Evolutionary conservation across 305 asterid species (phyloP).

Genomic region (Fraxinus floribunda): DNA sequence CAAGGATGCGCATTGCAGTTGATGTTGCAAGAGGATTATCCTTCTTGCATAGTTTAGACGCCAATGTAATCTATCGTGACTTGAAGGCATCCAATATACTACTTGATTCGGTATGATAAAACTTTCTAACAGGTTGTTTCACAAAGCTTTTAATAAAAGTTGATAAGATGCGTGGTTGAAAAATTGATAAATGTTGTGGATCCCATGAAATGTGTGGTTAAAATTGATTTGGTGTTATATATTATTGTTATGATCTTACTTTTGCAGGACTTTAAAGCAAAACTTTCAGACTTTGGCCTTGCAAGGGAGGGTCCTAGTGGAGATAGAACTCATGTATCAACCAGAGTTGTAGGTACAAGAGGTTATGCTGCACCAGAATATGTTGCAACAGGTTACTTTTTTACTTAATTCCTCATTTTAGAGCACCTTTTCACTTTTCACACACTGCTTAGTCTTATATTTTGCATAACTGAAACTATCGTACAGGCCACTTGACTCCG

Average conservation of each 20-base stretch:
- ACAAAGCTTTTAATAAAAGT: not conserved
- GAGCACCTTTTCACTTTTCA: not conserved
- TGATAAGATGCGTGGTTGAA: too few relatives aligned
- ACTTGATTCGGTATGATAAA: slow-evolving; percentile 36
- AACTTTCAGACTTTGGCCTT: slow-evolving; percentile 46
- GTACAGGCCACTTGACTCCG: slow-evolving; percentile 63
- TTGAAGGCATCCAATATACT: slow-evolving; percentile 43
- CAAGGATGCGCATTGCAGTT: slow-evolving; percentile 31
- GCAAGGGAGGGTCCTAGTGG: slow-evolving; percentile 44
- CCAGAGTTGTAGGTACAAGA: slow-evolving; percentile 42
- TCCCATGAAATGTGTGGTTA: not conserved
- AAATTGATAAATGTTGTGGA: too few relatives aligned
- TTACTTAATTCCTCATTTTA: not conserved
- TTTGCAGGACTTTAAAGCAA: slow-evolving; percentile 39
- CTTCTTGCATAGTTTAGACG: slow-evolving; percentile 35
- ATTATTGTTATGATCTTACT: not conserved
- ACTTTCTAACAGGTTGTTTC: not conserved
- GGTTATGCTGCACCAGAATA: slow-evolving; percentile 56
- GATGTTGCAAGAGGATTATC: slow-evolving; percentile 40
- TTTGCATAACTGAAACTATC: not conserved
- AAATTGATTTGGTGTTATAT: not conserved
- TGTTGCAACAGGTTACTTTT: slow-evolving; percentile 33
- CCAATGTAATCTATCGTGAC: slow-evolving; percentile 43
- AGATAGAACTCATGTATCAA: slow-evolving; percentile 50
- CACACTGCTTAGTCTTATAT: not conserved